Evolutionary conservation across 371 early-diverging fungal genomes (phyloP), one percentile per base, ranked within the genome.

Genomic region (Mucor velutinosus): DNA sequence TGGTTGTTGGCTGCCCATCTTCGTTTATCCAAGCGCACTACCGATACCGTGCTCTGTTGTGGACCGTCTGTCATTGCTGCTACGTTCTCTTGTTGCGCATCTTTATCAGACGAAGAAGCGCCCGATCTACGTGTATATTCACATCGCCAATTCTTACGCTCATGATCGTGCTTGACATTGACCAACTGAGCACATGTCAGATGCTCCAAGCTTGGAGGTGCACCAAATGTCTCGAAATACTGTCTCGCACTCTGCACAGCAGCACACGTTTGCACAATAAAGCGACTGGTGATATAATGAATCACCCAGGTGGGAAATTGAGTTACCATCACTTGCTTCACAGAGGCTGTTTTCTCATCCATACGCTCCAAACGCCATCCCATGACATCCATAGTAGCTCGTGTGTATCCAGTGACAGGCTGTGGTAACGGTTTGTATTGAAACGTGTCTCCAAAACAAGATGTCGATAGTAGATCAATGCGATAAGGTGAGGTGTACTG

Each of bases 11-110:
- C 71, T 0, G 82, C 81, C 81, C 83, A 80, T 1, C 65, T 63
- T 21, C 82, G 75, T 2, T 76, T 75, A 69, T 82, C 85, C 55
- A 87, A 21, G 11, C 87, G 81, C n/a, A 86, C 78, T n/a, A 77
- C 74, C 0, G 81, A 78, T 5, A 73, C 56, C 0, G 78, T 77
- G 10, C 61, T 65, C 14, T 30, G 65, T 19, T 30, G 15, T 3
- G 15, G 3, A 25, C 0, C 6, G 12, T 1, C 4, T 27, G 27
- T n/a, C 7, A 47, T 32, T 14, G n/a, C 23, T 15, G 25, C 41
- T 35, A 19, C 72, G 2, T 69, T 49, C 2, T 71, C 74, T 1
- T 57, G 62, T 15, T 58, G 47, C 15, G 51, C 32, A 17, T 39
- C 60, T 32, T 33, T 64, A 11, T 45, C 62, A 32, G 33, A 30